These are phyloP conservation scores for Dactylonectria estremocensis DNA, from an alignment of 2,329 filamentous ascomycete species.

Conservation along the genomic window DNA sequence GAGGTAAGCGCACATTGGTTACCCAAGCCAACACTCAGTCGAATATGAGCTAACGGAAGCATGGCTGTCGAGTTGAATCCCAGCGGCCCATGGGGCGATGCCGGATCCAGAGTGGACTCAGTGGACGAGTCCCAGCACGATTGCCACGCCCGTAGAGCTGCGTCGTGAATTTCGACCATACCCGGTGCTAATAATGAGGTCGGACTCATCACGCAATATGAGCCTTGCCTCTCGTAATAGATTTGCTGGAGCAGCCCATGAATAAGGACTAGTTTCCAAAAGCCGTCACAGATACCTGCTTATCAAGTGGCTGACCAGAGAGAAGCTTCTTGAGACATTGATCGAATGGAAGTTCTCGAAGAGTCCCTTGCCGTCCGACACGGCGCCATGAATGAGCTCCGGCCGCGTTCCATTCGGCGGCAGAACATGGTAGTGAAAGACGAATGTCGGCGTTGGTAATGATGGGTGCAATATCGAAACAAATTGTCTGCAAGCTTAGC, in stretches of 20 bases:
- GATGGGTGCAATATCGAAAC: slow-evolving; percentile 73
- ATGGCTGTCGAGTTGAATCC: slow-evolving; percentile 61
- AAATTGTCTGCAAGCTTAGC: slow-evolving; percentile 73
- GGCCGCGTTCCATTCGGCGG: neutral
- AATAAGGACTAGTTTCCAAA: slow-evolving; percentile 53
- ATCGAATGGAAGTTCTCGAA: neutral
- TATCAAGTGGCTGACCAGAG: neutral
- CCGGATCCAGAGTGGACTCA: slow-evolving; percentile 68
- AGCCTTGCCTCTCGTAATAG: slow-evolving; percentile 59
- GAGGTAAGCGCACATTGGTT: slow-evolving; percentile 61
- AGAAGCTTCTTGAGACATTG: neutral
- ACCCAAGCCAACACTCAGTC: slow-evolving; percentile 35
- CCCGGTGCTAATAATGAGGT: slow-evolving; percentile 14
- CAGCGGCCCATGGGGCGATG: slow-evolving; percentile 66
- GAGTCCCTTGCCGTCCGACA: neutral
- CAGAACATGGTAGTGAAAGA: neutral
- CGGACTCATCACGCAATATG: slow-evolving; percentile 11
- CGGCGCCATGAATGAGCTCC: neutral
- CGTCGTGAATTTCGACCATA: slow-evolving; percentile 25
- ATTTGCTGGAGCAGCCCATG: slow-evolving; percentile 69
- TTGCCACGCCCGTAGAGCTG: slow-evolving; percentile 65
- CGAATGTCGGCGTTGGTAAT: slow-evolving; percentile 57
- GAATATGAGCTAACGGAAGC: slow-evolving; percentile 50
- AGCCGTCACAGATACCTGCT: too few relatives aligned
- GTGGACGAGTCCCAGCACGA: slow-evolving; percentile 66